Percentiles rank a stretch among this genome's conserved stretches.
Evolutionary conservation across 805 yeast genomes (phyloP).

Genomic region (Groenewaldozyma salmanticensis): DNA sequence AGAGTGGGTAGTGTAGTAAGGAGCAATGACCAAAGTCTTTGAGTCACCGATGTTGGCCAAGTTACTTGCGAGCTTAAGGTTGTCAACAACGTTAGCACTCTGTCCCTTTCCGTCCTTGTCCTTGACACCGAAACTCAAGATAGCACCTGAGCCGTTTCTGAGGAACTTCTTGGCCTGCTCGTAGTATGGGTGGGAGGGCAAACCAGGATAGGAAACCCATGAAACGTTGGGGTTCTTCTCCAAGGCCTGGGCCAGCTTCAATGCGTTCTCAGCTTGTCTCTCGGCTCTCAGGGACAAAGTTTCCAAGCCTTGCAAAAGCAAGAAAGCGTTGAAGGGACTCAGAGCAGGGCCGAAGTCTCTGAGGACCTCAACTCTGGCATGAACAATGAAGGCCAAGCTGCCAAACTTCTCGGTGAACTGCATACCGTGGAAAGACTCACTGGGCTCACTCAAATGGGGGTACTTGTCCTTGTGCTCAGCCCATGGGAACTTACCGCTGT

Average conservation of each 20-base stretch:
- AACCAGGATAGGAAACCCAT: slow-evolving; percentile 92
- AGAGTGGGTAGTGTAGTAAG: slow-evolving; percentile 92
- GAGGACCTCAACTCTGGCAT: slow-evolving; percentile 70
- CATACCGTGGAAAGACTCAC: slow-evolving; percentile 90
- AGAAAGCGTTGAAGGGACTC: slow-evolving; percentile 83
- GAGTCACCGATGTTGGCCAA: slow-evolving; percentile 97
- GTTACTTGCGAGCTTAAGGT: slow-evolving; percentile 75
- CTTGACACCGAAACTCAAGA: slow-evolving; percentile 82
- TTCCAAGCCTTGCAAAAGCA: slow-evolving; percentile 85
- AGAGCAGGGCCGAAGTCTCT: slow-evolving; percentile 89
- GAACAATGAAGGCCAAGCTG: slow-evolving; percentile 65
- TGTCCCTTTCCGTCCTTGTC: slow-evolving; percentile 55
- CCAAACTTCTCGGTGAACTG: slow-evolving; percentile 76
- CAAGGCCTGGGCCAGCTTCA: slow-evolving; percentile 67
- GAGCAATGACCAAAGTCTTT: slow-evolving; percentile 91
- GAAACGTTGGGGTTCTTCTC: slow-evolving; percentile 59
- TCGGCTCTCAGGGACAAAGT: slow-evolving; percentile 89
- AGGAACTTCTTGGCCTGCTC: slow-evolving; percentile 77
- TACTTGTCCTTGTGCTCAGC: slow-evolving; percentile 70
- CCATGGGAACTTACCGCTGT: slow-evolving; percentile 92
- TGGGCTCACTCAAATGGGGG: slow-evolving; percentile 86
- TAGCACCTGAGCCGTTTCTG: slow-evolving; percentile 74
- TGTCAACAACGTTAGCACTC: slow-evolving; percentile 78
- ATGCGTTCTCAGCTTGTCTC: slow-evolving; percentile 78
- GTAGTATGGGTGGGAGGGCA: slow-evolving; percentile 69